A percentile compares a stretch with the other conserved stretches of the same genome.
These are phyloP conservation scores for Colletotrichum cereale DNA, from an alignment of 2,329 filamentous ascomycete genomes.

Conservation along the genomic window DNA sequence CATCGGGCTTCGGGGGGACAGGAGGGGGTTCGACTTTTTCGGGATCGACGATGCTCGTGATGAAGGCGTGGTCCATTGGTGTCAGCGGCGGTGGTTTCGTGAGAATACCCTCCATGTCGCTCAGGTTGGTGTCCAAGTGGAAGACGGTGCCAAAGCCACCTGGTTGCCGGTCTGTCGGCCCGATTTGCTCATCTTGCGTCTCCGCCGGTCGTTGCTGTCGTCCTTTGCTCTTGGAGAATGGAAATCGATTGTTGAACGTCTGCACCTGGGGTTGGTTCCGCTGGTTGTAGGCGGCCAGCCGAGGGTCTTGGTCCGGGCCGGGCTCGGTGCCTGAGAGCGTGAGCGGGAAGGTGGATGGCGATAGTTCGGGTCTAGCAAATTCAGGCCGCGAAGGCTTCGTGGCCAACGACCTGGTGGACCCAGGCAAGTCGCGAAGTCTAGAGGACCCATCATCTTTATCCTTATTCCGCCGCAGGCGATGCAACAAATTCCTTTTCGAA, in stretches of 20 bases:
- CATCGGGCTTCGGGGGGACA: slow-evolving; percentile 34
- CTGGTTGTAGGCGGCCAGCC: slow-evolving; percentile 39
- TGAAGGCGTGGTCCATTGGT: slow-evolving; percentile 72
- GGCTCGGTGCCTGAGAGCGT: slow-evolving; percentile 47
- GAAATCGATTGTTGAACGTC: slow-evolving; percentile 73
- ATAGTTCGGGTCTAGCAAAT: slow-evolving; percentile 54
- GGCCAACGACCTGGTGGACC: slow-evolving; percentile 66
- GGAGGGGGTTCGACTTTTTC: slow-evolving; percentile 53
- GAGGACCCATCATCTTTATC: slow-evolving; percentile 65
- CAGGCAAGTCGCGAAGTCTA: slow-evolving; percentile 62
- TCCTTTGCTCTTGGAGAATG: slow-evolving; percentile 68
- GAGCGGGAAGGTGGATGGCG: slow-evolving; percentile 53
- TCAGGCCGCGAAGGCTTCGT: slow-evolving; percentile 64
- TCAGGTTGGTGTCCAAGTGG: slow-evolving; percentile 87
- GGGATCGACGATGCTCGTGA: slow-evolving; percentile 56
- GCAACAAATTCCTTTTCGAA: slow-evolving; percentile 62
- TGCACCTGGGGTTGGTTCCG: slow-evolving; percentile 54
- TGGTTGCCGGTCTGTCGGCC: slow-evolving; percentile 67
- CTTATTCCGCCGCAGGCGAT: slow-evolving; percentile 64
- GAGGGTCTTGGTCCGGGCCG: slow-evolving; percentile 48
- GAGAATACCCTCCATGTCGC: slow-evolving; percentile 92
- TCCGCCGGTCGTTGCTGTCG: slow-evolving; percentile 62
- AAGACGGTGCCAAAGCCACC: slow-evolving; percentile 69
- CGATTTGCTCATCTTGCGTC: slow-evolving; percentile 69
- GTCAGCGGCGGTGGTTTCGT: slow-evolving; percentile 77